Base-by-base conservation (phyloP, 108 stramenopile genomes). In the Ochromonas danica region DNA sequence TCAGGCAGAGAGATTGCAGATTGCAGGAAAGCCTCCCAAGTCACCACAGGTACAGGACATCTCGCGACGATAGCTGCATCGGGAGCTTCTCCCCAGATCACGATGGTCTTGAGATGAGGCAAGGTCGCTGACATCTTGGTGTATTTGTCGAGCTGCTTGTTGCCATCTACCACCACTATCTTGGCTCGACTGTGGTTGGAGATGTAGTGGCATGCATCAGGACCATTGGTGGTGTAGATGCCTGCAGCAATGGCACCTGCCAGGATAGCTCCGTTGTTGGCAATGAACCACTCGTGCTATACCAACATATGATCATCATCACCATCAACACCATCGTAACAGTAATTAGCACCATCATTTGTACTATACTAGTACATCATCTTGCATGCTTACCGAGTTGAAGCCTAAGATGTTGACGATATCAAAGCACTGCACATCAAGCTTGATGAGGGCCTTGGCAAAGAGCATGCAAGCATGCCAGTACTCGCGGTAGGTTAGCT, bases 391-490 rank as follows among this genome's bases (percentile, higher is more conserved):
- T 67, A 67, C 84, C 31, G 86, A 72, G 62, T 92, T 92, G 82
- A 92, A 92, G 33, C 91, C 92, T 42, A 91, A 80, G 62, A 92
- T 90, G 82, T 89, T 89, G 81, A 90, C 83, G 43, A 82, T 80
- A 40, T 90, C 87, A 70, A 85, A 88, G 27, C 82, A 85, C 35
- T 86, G 85, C 38, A 92, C 83, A 0, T 88, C 90, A 17, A 92
- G 65, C 0, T 87, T 78, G 43, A 92, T 79, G 17, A 92, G 79
- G 31, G 87, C 84, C 80, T 88, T 90, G 67, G 85, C 91, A 80
- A 91, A 89, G 17, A 31, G 17, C 63, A 67, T 67, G 31, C 63
- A 67, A 67, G 17, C 63, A 67, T 67, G 30, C 63, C 63, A 67
- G 63, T 67, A 67, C 31, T 67, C 30, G 31, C 63, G 63, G 63